Evolutionary conservation across 2,329 filamentous ascomycete species (phyloP).

Genomic region (Ceratocystis destructans): DNA sequence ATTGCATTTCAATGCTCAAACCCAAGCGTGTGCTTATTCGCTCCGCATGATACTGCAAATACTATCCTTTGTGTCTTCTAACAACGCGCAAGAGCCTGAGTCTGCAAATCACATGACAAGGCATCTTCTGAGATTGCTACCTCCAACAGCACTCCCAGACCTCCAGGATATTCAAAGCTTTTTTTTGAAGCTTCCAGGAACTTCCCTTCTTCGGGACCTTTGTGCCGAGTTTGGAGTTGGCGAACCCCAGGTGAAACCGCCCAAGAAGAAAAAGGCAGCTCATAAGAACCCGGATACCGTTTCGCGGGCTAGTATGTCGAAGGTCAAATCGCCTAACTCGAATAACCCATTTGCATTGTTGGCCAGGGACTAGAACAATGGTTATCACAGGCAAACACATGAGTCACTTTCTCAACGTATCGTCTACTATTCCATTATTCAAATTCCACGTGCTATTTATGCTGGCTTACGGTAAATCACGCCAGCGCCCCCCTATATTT

Average conservation of each 20-base stretch:
- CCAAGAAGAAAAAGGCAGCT: not conserved
- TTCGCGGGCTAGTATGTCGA: not conserved
- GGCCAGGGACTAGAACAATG: not conserved
- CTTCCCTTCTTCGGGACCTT: not conserved
- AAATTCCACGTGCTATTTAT: not conserved
- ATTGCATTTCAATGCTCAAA: slow-evolving; percentile 47
- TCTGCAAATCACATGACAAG: not conserved
- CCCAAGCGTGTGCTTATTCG: slow-evolving; percentile 39
- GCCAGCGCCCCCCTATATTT: slow-evolving; percentile 25
- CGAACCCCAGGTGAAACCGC: slow-evolving; percentile 1
- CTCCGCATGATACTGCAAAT: slow-evolving; percentile 30
- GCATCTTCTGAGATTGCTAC: not conserved
- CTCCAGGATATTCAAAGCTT: slow-evolving; percentile 6
- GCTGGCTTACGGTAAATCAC: slow-evolving; percentile 24
- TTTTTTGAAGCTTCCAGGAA: not conserved
- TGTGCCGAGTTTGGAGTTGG: slow-evolving; percentile 9
- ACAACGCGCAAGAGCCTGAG: not conserved
- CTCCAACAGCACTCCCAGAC: not conserved
- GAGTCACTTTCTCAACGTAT: not conserved
- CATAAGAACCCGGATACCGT: not conserved
- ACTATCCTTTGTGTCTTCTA: slow-evolving; percentile 19
- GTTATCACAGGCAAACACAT: not conserved
- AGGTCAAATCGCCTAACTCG: not conserved
- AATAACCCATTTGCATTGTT: slow-evolving; percentile 3
- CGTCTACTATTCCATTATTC: not conserved